Evolutionary conservation across 129 eudicot genomes (phyloP).

Genomic region (Scalesia atractyloides): DNA sequence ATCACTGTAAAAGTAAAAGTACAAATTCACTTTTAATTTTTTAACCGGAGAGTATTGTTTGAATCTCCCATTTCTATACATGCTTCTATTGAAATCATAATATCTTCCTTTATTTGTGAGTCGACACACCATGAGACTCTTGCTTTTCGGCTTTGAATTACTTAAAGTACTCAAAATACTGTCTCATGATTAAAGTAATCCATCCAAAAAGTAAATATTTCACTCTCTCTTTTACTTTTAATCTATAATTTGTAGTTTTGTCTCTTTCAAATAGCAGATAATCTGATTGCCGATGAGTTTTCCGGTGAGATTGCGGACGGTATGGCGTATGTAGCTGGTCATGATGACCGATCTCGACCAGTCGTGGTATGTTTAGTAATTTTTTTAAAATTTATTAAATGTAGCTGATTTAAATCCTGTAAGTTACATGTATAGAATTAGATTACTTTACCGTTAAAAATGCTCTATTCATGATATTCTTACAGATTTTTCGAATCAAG

Average conservation of each 20-base stretch:
- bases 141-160: constrained; percentile 51
- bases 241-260: neutral
- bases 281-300: constrained; percentile 92
- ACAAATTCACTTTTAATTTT: constrained; percentile 1
- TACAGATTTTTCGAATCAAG: constrained; percentile 74
- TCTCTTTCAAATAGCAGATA: constrained; percentile 40
- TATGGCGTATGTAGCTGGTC: constrained; percentile 88
- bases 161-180: constrained; percentile 47
- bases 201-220: constrained; percentile 34
- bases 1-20: constrained; percentile 37
- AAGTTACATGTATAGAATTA: no score
- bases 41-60: constrained; percentile 31
- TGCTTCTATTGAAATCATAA: constrained; percentile 24
- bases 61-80: constrained; percentile 43
- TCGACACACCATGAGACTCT: constrained; percentile 39
- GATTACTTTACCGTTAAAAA: neutral
- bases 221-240: constrained; percentile 15
- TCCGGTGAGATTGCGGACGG: constrained; percentile 94
- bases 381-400: no score
- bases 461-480: constrained; percentile 12
- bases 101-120: constrained; percentile 24
- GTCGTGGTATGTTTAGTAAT: constrained; percentile 46
- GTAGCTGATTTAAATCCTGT: no score
- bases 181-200: constrained; percentile 44
- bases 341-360: constrained; percentile 84